Evolutionary conservation across 1,139 yeast genomes (phyloP).

Genomic region (Kazachstania sp.): DNA sequence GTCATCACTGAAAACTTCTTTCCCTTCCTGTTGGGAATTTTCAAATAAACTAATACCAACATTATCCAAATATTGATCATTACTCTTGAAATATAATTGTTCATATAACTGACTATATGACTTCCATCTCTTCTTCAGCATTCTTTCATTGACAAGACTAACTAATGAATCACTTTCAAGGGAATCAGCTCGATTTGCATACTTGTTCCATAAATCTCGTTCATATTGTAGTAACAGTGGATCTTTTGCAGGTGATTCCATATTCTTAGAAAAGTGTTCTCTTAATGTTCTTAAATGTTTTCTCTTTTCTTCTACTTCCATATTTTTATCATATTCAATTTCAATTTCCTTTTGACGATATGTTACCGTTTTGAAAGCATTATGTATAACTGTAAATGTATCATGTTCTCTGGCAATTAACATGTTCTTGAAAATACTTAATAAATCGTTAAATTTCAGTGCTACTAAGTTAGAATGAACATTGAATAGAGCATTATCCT

Average conservation of each 20-base stretch:
- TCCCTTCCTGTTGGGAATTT: slow-evolving; percentile 1
- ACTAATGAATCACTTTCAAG: slow-evolving; percentile 8
- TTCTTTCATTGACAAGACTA: slow-evolving; percentile 3
- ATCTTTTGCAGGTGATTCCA: slow-evolving; percentile 22
- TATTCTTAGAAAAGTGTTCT: slow-evolving; percentile 8
- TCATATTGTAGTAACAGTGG: slow-evolving; percentile 20
- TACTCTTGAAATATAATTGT: slow-evolving; percentile 3
- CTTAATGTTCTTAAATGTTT: slow-evolving; percentile 12
- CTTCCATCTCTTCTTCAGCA: slow-evolving; percentile 5
- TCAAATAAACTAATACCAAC: slow-evolving; percentile 7
- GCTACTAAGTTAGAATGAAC: slow-evolving; percentile 12
- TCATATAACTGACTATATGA: slow-evolving; percentile 2
- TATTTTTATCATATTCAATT: slow-evolving; percentile 14
- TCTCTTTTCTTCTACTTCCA: slow-evolving; percentile 11
- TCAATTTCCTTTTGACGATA: slow-evolving; percentile 26
- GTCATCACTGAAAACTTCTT: slow-evolving; percentile 1
- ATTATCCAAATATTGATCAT: slow-evolving; percentile 3
- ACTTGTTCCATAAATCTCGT: slow-evolving; percentile 14
- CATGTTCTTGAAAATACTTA: slow-evolving; percentile 15
- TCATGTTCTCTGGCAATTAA: slow-evolving; percentile 10
- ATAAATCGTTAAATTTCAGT: slow-evolving; percentile 15
- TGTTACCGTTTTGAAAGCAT: slow-evolving; percentile 17
- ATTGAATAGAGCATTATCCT: slow-evolving; percentile 8
- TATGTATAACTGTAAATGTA: slow-evolving; percentile 14
- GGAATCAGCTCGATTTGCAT: not conserved